Evolutionary conservation across 805 yeast species (phyloP).

Genomic region (Soucietia sequanensis): DNA sequence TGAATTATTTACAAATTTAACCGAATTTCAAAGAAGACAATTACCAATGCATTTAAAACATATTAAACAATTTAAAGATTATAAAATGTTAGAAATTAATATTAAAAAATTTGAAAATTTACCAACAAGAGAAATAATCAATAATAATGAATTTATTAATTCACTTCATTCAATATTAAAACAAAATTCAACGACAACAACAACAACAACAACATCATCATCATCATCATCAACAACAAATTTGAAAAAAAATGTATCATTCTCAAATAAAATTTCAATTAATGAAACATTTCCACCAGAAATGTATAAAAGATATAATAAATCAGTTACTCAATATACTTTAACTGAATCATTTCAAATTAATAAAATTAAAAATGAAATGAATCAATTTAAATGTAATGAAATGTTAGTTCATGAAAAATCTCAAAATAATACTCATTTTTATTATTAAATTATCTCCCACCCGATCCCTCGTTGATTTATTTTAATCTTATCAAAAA

Average conservation of each 20-base stretch:
- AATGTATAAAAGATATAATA: conserved; percentile 55
- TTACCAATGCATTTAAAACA: conserved; percentile 34
- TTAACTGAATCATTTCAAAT: conserved; percentile 49
- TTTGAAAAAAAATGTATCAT: conserved; percentile 32
- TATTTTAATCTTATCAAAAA: no score
- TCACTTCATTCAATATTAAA: conserved; percentile 12
- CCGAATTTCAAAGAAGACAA: conserved; percentile 19
- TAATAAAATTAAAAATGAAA: conserved; percentile 58
- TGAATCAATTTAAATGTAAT: conserved; percentile 60
- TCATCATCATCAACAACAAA: background rate
- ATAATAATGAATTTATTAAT: background rate
- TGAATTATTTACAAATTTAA: conserved; percentile 21
- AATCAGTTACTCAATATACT: conserved; percentile 49
- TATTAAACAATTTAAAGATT: conserved; percentile 38
- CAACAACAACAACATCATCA: conserved; percentile 1
- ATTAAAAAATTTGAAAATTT: conserved; percentile 29
- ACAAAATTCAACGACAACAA: background rate
- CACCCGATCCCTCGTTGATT: no score
- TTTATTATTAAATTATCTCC: conserved; percentile 44
- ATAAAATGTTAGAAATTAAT: conserved; percentile 24
- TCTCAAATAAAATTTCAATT: conserved; percentile 47
- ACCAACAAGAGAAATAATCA: background rate
- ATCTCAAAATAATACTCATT: conserved; percentile 63
- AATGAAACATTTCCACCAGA: conserved; percentile 53
- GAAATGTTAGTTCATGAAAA: conserved; percentile 70